phyloP scores from a whole-genome alignment of 148 eudicot species.

The Cornus controversa region DNA sequence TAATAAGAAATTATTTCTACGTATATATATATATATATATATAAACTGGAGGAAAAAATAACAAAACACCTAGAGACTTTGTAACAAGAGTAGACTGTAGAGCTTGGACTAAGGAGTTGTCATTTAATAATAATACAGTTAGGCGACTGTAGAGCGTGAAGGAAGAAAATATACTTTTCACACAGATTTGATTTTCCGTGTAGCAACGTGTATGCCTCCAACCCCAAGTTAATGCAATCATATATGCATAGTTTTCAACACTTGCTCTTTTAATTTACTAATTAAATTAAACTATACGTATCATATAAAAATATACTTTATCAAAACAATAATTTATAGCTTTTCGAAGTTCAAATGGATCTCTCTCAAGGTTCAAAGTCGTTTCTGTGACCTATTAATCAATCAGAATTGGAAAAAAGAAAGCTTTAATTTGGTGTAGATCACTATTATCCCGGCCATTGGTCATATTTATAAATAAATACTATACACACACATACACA shows the following conservation, averaged over 20 bases:
- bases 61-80: neutral
- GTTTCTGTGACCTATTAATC: neutral
- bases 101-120: constrained; percentile 2
- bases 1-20: too few species aligned
- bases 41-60: too few species aligned
- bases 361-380: constrained; percentile 1
- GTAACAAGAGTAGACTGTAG: neutral
- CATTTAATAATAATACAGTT: neutral
- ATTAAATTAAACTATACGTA: neutral
- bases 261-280: neutral
- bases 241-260: constrained; percentile 10
- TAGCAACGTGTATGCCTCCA: neutral
- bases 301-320: neutral
- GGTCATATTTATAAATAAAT: too few species aligned
- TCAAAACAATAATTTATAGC: neutral
- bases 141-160: neutral
- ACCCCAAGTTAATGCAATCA: constrained; percentile 5
- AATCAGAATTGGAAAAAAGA: too few species aligned
- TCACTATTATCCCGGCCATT: too few species aligned
- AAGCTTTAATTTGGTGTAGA: too few species aligned
- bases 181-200: neutral
- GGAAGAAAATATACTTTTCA: constrained; percentile 6
- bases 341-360: neutral
- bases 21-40: too few species aligned
- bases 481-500: neutral